These are phyloP conservation scores for Meredithiella fracta DNA, from an alignment of 2,329 filamentous ascomycete genomes.

Conservation along the genomic window DNA sequence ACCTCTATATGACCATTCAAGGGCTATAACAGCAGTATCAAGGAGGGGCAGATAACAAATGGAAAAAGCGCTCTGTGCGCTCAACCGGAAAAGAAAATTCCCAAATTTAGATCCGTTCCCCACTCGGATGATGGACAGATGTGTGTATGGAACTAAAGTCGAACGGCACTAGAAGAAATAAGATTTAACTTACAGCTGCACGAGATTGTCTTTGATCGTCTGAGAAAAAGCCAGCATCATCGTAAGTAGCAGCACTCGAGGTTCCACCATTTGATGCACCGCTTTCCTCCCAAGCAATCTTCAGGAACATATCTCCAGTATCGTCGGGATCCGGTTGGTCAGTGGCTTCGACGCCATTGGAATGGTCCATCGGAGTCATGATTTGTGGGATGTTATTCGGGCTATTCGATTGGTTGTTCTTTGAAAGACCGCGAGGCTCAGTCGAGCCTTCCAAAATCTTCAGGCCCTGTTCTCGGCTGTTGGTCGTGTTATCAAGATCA, in stretches of 20 bases:
- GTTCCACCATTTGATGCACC: slow-evolving; percentile 19
- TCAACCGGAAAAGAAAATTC: not conserved
- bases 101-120: not conserved
- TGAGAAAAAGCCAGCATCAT: slow-evolving; percentile 17
- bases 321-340: slow-evolving; percentile 29
- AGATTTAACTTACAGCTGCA: slow-evolving; percentile 26
- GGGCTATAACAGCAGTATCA: not conserved
- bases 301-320: slow-evolving; percentile 41
- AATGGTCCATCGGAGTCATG: slow-evolving; percentile 5
- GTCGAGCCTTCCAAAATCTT: slow-evolving; percentile 33
- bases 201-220: slow-evolving; percentile 8
- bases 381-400: slow-evolving; percentile 13
- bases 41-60: slow-evolving; percentile 12
- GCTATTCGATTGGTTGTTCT: slow-evolving; percentile 15
- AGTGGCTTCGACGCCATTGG: slow-evolving; percentile 14
- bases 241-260: slow-evolving; percentile 20
- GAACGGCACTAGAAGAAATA: not conserved
- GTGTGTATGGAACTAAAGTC: not conserved
- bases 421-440: slow-evolving; percentile 14
- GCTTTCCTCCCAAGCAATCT: slow-evolving; percentile 39
- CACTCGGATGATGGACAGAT: not conserved
- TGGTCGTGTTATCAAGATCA: slow-evolving; percentile 19
- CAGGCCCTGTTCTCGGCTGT: slow-evolving; percentile 32
- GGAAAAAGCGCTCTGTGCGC: slow-evolving; percentile 2
- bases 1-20: too few species aligned